Evolutionary conservation across 108 stramenopile genomes (phyloP), one percentile per base, ranked within the genome.

Genomic region (Skeletonema grethae): DNA sequence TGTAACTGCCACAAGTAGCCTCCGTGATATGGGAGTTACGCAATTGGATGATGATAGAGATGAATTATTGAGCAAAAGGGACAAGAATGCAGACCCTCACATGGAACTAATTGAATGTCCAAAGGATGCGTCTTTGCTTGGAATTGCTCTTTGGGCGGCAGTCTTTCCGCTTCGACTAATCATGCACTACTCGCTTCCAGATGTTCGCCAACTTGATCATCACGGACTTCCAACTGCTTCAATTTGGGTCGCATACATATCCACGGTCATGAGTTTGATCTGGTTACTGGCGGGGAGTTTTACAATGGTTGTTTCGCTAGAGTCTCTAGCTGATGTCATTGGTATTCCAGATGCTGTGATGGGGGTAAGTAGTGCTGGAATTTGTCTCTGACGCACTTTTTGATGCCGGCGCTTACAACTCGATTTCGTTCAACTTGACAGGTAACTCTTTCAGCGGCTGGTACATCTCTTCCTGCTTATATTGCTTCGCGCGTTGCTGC

Each of bases 401-500:
- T n/a, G 3, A n/a, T 39, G 11, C 36, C 1, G 4, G 10, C 10
- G 15, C 41, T 43, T 15, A 43, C 15, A n/a, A 4, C 15, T 43
- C 41, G 3, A n/a, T 43, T 43, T 43, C 2, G n/a, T 39, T 39
- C 41, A 43, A 43, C 41, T 5, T 43, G 2, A n/a, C 3, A 43
- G 41, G 41, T 89, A 31, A 95, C 94, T 4, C 71, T 95, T 3
- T 84, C 85, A 24, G 94, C 94, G 8, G 91, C 91, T 48, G 94
- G 92, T 31, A 86, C 84, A 45, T 82, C 73, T 8, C 25, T 82
- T 28, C 87, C 87, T 31, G 82, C 84, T 32, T 80, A 76, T 18
- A 55, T 80, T 85, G 53, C 94, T 15, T 76, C 75, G 31, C 78
- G 86, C 55, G 84, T 93, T n/a, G 92, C 90, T 46, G 94, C 96